These are phyloP conservation scores for Vitis vinifera DNA, from an alignment of 164 flowering plant species.

Conservation along the genomic window DNA sequence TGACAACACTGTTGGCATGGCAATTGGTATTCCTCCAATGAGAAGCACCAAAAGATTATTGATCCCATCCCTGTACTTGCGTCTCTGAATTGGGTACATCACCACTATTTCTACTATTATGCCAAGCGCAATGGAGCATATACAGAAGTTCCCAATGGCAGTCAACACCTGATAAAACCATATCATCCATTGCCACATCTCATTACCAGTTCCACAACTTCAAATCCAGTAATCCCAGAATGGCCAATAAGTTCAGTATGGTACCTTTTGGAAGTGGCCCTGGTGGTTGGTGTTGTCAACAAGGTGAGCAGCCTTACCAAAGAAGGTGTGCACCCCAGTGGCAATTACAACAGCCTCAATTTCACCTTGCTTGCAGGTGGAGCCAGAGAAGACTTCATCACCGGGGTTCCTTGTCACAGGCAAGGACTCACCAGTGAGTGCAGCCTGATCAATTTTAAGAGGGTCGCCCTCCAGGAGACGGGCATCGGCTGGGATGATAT, in stretches of 20 bases:
- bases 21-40: constrained; percentile 46
- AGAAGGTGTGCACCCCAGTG: constrained; percentile 59
- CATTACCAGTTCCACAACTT: not conserved
- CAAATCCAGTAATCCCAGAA: not conserved
- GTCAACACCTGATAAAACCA: constrained; percentile 40
- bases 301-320: constrained; percentile 63
- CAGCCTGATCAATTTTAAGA: constrained; percentile 50
- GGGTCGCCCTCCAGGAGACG: constrained; percentile 55
- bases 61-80: constrained; percentile 47
- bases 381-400: constrained; percentile 47
- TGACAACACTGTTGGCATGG: constrained; percentile 44
- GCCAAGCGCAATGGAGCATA: constrained; percentile 49
- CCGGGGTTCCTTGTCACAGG: constrained; percentile 49
- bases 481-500: constrained; percentile 54
- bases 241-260: not conserved
- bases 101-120: constrained; percentile 42
- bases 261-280: constrained; percentile 60
- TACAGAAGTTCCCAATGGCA: constrained; percentile 60
- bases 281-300: constrained; percentile 54
- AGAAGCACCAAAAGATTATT: constrained; percentile 54
- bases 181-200: not conserved
- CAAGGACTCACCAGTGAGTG: constrained; percentile 52
- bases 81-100: constrained; percentile 54
- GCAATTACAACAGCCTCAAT: constrained; percentile 59
- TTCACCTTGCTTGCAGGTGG: constrained; percentile 62